Conservation (phyloP, 768 basidiomycete genomes). For the Lactarius quietus region DNA sequence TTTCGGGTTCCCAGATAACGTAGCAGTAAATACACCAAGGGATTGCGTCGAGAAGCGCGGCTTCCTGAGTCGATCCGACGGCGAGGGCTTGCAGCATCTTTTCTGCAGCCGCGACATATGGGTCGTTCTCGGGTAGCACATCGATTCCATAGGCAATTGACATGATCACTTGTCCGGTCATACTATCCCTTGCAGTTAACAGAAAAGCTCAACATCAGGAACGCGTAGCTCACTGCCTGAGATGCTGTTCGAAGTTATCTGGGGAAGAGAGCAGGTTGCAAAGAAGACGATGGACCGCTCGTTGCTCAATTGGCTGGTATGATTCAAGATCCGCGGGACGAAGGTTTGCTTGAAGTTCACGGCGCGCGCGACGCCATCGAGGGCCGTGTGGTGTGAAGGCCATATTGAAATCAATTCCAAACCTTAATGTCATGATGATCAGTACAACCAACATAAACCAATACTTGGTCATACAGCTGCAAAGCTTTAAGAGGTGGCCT, state of each 20-base stretch:
- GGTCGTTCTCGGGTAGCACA: background rate
- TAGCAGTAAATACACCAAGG: background rate
- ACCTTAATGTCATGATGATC: no score
- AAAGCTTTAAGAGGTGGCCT: background rate
- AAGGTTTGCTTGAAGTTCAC: no score
- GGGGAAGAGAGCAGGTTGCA: no score
- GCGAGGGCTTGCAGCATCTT: background rate
- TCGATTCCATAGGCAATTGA: background rate
- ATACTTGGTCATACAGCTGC: background rate
- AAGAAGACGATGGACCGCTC: no score
- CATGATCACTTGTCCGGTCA: background rate
- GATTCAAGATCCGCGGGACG: no score
- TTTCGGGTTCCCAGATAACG: no score
- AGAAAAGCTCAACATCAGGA: background rate
- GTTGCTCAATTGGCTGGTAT: no score
- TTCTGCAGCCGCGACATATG: background rate
- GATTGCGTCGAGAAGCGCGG: background rate
- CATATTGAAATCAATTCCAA: no score
- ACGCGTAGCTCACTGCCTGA: no score
- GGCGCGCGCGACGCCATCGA: no score
- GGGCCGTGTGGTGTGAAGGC: no score
- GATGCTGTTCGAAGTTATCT: no score
- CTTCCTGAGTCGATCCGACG: background rate
- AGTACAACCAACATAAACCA: background rate
- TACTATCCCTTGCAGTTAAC: background rate